Percentiles rank a stretch among this genome's conserved stretches.
Conservation (phyloP, 768 basidiomycete species). For the Termitomyces sp. region DNA sequence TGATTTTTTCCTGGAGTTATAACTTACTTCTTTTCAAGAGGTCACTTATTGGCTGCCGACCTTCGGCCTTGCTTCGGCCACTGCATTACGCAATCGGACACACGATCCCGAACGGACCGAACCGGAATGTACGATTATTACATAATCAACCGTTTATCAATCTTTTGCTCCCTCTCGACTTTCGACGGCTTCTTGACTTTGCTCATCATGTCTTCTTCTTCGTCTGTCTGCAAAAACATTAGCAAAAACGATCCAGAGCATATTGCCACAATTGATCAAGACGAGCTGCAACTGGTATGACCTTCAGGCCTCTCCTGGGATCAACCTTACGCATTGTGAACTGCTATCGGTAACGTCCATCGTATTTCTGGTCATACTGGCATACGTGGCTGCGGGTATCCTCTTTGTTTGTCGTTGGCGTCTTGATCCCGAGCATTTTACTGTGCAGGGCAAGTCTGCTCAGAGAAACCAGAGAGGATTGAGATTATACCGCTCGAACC, state of each 20-base stretch:
- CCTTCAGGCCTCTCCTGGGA: conserved; percentile 22
- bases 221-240: conserved; percentile 19
- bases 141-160: conserved; percentile 4
- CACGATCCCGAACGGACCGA: not conserved
- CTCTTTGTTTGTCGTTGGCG: conserved; percentile 29
- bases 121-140: conserved; percentile 2
- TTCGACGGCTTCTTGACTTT: not conserved
- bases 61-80: no score
- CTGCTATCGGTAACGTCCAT: conserved; percentile 67
- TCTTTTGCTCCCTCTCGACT: not conserved
- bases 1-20: no score
- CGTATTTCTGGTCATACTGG: conserved; percentile 54
- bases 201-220: conserved; percentile 18
- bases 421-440: conserved; percentile 17
- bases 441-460: conserved; percentile 18
- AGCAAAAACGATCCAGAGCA: conserved; percentile 21
- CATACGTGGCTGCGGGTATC: conserved; percentile 86
- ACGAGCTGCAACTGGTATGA: conserved; percentile 43
- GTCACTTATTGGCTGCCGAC: no score
- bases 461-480: conserved; percentile 51
- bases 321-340: conserved; percentile 23
- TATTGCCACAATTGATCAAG: conserved; percentile 25
- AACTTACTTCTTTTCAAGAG: no score
- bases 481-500: conserved; percentile 98
- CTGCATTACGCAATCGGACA: no score